Evolutionary conservation across 2,329 filamentous ascomycete genomes (phyloP).

Genomic region (Lecanicillium sp.): DNA sequence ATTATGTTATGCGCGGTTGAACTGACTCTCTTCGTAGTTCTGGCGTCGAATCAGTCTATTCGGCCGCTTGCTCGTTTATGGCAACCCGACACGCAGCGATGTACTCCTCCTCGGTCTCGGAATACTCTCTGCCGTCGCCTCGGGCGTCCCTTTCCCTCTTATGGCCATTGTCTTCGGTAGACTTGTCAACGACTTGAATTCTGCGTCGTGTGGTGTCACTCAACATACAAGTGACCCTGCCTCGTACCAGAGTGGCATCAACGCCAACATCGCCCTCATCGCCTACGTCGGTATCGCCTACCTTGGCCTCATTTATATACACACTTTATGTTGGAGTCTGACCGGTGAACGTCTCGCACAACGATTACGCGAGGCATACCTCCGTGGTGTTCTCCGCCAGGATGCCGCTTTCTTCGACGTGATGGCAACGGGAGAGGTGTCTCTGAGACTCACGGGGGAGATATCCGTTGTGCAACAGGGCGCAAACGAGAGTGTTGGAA

Average conservation of each 20-base stretch:
- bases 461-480: conserved; percentile 55
- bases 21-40: too few relatives aligned
- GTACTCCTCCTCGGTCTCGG: neutral
- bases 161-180: conserved; percentile 53
- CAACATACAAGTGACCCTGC: too few relatives aligned
- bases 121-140: conserved; percentile 24
- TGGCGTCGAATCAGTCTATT: too few relatives aligned
- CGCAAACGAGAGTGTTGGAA: conserved; percentile 58
- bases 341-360: conserved; percentile 51
- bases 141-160: conserved; percentile 51
- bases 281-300: conserved; percentile 55
- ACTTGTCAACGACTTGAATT: conserved; percentile 50
- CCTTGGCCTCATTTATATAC: conserved; percentile 52
- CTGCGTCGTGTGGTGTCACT: conserved; percentile 16
- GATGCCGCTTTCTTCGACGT: conserved; percentile 54
- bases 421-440: conserved; percentile 49
- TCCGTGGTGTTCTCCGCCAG: conserved; percentile 48
- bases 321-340: conserved; percentile 54
- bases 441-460: conserved; percentile 51
- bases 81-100: neutral
- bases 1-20: too few relatives aligned
- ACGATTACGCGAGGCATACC: conserved; percentile 49
- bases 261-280: conserved; percentile 47
- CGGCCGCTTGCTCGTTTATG: conserved; percentile 1
- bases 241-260: conserved; percentile 24